Conservation (phyloP, 2,329 filamentous ascomycete species). For the Arthrobotrys entomopaga region DNA sequence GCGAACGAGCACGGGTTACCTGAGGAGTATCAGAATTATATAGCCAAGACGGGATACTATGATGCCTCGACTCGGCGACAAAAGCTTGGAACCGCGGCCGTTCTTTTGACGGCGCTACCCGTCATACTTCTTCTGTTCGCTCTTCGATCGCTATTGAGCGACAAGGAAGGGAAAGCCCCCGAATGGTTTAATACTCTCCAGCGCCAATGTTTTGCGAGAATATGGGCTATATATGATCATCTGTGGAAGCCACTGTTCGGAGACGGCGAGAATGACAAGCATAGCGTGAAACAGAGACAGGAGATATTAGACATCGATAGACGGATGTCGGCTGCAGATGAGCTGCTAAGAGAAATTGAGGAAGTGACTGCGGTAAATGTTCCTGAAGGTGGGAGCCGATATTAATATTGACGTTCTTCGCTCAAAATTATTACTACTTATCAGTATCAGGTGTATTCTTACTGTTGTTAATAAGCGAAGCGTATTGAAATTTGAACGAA, state of each 20-base stretch:
- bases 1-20: constrained; percentile 84
- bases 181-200: constrained; percentile 71
- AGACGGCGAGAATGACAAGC: constrained; percentile 74
- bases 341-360: constrained; percentile 22
- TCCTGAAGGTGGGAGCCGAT: constrained; percentile 1
- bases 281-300: constrained; percentile 15
- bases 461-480: background rate
- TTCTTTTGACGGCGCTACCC: constrained; percentile 71
- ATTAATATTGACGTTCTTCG: constrained; percentile 13
- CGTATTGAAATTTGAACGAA: background rate
- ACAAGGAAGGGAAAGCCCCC: constrained; percentile 75
- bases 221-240: constrained; percentile 74
- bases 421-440: background rate
- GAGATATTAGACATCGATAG: constrained; percentile 8
- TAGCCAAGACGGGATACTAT: constrained; percentile 76
- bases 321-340: constrained; percentile 20
- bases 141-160: constrained; percentile 67
- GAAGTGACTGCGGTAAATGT: constrained; percentile 18
- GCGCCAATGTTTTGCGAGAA: constrained; percentile 67
- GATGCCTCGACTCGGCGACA: constrained; percentile 69
- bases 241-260: constrained; percentile 77
- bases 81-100: constrained; percentile 71
- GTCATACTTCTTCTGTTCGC: constrained; percentile 68
- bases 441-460: background rate
- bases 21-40: constrained; percentile 77